These are phyloP conservation scores for Vanrija pseudolonga DNA, from an alignment of 1,284 basidiomycete species.

Conservation along the genomic window DNA sequence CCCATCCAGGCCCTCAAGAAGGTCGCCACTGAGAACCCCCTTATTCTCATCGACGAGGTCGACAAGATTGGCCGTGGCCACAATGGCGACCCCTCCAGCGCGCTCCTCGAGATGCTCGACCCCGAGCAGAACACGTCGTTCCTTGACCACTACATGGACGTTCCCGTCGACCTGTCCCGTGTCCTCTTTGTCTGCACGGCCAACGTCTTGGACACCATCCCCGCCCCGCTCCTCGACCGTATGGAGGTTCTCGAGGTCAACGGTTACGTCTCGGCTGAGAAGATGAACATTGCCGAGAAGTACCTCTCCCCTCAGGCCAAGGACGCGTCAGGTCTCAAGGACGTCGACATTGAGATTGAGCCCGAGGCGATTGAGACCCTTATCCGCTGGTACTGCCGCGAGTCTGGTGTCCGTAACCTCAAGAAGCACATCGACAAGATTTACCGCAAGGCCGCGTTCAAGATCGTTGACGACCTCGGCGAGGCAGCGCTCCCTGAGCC, in stretches of 20 bases:
- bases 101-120: constrained; percentile 94
- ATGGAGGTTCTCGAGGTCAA: constrained; percentile 97
- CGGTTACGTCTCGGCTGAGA: constrained; percentile 96
- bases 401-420: constrained; percentile 89
- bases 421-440: constrained; percentile 99
- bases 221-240: constrained; percentile 89
- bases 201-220: constrained; percentile 92
- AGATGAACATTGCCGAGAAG: constrained; percentile 82
- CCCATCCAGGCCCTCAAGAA: constrained; percentile 97
- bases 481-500: constrained; percentile 80
- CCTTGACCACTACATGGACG: constrained; percentile 96
- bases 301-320: constrained; percentile 95
- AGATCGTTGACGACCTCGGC: constrained; percentile 86
- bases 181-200: constrained; percentile 98
- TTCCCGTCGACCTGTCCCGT: constrained; percentile 91
- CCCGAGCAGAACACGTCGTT: constrained; percentile 97
- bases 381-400: constrained; percentile 95
- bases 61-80: constrained; percentile 91
- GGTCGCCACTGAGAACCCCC: constrained; percentile 93
- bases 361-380: constrained; percentile 78
- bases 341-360: constrained; percentile 74
- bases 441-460: constrained; percentile 93
- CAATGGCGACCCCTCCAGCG: constrained; percentile 93
- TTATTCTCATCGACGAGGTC: constrained; percentile 95
- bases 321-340: constrained; percentile 80